A percentile compares a stretch with the other conserved stretches of the same genome.
These are phyloP conservation scores for Gaeumannomyces sp. DNA, from an alignment of 2,329 filamentous ascomycete genomes.

Conservation along the genomic window DNA sequence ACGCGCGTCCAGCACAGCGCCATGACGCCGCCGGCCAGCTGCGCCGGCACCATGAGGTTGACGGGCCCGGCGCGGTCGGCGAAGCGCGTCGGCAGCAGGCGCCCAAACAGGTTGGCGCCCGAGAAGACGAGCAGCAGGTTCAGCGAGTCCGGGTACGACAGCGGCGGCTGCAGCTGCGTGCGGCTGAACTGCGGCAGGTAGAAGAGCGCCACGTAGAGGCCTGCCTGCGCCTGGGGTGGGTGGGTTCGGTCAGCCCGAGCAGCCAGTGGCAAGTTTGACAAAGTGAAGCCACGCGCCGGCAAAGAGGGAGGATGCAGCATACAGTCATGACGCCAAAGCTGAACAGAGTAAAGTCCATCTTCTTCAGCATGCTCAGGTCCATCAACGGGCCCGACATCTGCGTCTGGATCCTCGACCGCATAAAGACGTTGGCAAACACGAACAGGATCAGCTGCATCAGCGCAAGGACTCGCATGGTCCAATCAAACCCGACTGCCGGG, in stretches of 20 bases:
- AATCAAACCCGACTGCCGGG: conserved; percentile 28
- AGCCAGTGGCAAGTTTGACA: conserved; percentile 9
- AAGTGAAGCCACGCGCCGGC: too few relatives aligned
- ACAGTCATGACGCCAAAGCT: conserved; percentile 33
- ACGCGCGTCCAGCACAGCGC: conserved; percentile 42
- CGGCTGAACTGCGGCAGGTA: conserved; percentile 33
- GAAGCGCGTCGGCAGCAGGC: conserved; percentile 38
- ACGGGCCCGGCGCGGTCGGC: conserved; percentile 46
- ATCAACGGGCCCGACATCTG: conserved; percentile 29
- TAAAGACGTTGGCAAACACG: conserved; percentile 23
- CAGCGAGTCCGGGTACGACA: conserved; percentile 31
- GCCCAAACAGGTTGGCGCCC: conserved; percentile 41
- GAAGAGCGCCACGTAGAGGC: conserved; percentile 41
- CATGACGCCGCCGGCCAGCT: conserved; percentile 32
- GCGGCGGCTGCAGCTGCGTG: conserved; percentile 6
- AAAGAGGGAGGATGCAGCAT: conserved; percentile 19
- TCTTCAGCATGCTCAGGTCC: conserved; percentile 32
- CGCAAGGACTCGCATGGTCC: conserved; percentile 32
- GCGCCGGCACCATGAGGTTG: conserved; percentile 42
- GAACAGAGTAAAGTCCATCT: conserved; percentile 33
- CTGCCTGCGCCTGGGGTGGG: conserved; percentile 12
- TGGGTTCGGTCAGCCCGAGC: too few relatives aligned
- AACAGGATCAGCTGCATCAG: conserved; percentile 31
- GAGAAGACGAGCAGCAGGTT: conserved; percentile 48
- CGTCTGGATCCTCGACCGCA: conserved; percentile 29